Evolutionary conservation across 371 early-diverging fungal species (phyloP).

Genomic region (Sporodiniella umbellata): DNA sequence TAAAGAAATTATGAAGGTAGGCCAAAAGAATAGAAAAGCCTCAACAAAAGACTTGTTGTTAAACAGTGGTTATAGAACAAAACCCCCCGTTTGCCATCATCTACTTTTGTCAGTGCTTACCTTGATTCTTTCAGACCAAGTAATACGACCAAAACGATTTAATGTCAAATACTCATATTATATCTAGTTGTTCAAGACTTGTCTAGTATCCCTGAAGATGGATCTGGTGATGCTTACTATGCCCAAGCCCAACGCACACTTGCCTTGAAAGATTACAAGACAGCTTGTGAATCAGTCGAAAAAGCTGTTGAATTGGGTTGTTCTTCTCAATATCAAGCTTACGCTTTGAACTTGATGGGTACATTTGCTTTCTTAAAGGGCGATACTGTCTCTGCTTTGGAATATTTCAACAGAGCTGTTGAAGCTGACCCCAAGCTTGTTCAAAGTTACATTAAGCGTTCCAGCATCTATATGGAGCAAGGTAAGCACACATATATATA

Average conservation of each 20-base stretch:
- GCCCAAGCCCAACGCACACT: conserved; percentile 49
- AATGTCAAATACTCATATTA: not conserved
- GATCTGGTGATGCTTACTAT: conserved; percentile 47
- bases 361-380: conserved; percentile 89
- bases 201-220: conserved; percentile 26
- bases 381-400: conserved; percentile 69
- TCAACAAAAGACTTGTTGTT: not conserved
- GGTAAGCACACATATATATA: conserved; percentile 19
- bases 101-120: conserved; percentile 88
- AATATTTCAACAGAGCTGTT: conserved; percentile 77
- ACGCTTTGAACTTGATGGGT: conserved; percentile 82
- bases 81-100: conserved; percentile 78
- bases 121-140: conserved; percentile 84
- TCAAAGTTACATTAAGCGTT: conserved; percentile 85
- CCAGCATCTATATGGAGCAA: conserved; percentile 86
- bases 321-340: conserved; percentile 46
- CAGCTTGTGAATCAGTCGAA: conserved; percentile 66
- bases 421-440: conserved; percentile 75
- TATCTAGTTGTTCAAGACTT: conserved; percentile 27
- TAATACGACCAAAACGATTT: conserved; percentile 12
- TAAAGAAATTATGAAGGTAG: conserved; percentile 70
- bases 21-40: not conserved
- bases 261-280: conserved; percentile 58
- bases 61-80: conserved; percentile 26
- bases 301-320: conserved; percentile 66